phyloP scores from a whole-genome alignment of 495 filamentous ascomycete species.

The Penicillium riverlandense region DNA sequence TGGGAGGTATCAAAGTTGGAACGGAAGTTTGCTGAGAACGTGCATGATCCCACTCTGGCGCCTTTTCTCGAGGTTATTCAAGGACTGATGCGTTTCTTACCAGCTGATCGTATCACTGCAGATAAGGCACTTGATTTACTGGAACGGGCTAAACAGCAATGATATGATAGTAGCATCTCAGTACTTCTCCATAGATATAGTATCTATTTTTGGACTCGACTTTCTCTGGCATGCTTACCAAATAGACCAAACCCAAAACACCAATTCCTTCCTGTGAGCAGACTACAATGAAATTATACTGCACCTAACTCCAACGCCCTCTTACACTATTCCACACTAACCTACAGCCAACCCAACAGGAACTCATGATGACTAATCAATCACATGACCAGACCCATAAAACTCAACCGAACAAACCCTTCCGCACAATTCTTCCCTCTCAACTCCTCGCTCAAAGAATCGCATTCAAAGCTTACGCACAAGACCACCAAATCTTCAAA shows the following conservation, averaged over 20 bases:
- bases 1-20: neutral
- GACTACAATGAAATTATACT: too few species aligned
- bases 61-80: conserved; percentile 4
- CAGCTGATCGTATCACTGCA: conserved; percentile 6
- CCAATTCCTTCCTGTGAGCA: too few species aligned
- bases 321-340: too few species aligned
- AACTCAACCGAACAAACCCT: conserved; percentile 16
- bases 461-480: conserved; percentile 99
- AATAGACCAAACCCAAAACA: too few species aligned
- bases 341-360: too few species aligned
- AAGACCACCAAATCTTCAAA: conserved; percentile 34
- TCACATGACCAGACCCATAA: conserved; percentile 9
- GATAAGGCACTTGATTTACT: conserved; percentile 10
- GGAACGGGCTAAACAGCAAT: too few species aligned
- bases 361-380: too few species aligned
- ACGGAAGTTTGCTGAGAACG: conserved; percentile 3
- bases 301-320: too few species aligned
- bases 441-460: conserved; percentile 97
- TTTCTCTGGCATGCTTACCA: too few species aligned
- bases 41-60: conserved; percentile 1
- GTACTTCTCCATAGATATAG: too few species aligned
- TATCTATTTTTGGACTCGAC: too few species aligned
- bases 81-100: conserved; percentile 10
- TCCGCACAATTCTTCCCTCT: conserved; percentile 14
- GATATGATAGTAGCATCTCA: too few species aligned